Percentiles rank a stretch among this genome's conserved stretches.
These are phyloP conservation scores for Triticum monococcum DNA, from an alignment of 176 grass and related monocot genomes.

Conservation along the genomic window DNA sequence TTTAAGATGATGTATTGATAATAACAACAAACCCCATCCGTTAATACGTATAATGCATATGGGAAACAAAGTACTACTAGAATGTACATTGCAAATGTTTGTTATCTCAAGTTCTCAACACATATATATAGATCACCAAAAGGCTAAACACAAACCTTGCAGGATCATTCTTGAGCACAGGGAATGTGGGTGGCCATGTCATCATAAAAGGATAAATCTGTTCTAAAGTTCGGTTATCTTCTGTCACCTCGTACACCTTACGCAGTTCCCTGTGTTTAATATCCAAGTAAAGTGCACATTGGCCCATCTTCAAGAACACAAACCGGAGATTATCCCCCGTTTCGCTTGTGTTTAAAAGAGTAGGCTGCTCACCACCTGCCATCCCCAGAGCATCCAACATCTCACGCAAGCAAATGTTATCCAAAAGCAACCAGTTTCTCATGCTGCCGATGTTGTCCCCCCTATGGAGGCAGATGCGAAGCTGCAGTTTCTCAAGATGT, in stretches of 20 bases:
- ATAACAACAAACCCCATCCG: not conserved
- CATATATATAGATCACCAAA: not conserved
- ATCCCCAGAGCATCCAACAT: not conserved
- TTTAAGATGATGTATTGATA: not conserved
- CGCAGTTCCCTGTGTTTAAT: not conserved
- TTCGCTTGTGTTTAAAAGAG: not conserved
- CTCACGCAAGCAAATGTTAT: not conserved
- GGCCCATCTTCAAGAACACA: not conserved
- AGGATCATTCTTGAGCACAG: not conserved
- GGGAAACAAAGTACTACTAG: not conserved
- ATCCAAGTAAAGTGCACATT: not conserved
- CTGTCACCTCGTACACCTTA: not conserved
- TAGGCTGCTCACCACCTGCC: not conserved
- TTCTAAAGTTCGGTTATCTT: not conserved
- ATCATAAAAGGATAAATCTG: not conserved
- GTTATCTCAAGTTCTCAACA: not conserved
- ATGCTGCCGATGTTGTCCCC: not conserved
- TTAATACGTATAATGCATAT: not conserved
- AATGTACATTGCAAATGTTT: not conserved
- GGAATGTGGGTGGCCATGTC: conserved; percentile 5
- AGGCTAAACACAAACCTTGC: conserved; percentile 8
- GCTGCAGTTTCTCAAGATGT: not conserved
- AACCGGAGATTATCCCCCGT: not conserved
- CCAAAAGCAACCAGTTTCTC: not conserved
- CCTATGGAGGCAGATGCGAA: not conserved